Base-by-base conservation (phyloP, 106 monocot species). In the Allium sativum region DNA sequence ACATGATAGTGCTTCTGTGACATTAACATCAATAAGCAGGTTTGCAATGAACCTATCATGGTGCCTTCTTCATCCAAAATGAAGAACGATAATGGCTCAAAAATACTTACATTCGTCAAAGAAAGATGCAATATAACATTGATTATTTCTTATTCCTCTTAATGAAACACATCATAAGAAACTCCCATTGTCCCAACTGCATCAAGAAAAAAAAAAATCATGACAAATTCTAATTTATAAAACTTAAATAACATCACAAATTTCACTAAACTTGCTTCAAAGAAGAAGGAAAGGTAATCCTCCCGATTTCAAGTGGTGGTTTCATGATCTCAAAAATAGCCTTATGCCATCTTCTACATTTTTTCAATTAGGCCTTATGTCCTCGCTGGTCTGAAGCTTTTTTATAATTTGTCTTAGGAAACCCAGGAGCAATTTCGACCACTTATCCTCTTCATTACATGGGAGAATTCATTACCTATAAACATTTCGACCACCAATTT, bases 221-320 rank as follows among this genome's bases (percentile, higher is more conserved):
- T 5, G 45, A 50, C 8, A 59, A 46, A 12, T 41, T 7, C 14
- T 62, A 31, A 69, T 56, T 52, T 42, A 58, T 58, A 55, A 48
- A 52, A 22, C 19, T 50, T 8, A 58, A 59, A 21, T 18, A 42
- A 42, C 7, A 2, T 0, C 45, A 67, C 1, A 66, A 58, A 65
- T 22, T 0, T 17, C 12, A 50, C 18, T 18, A 45, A 19, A 88
- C 93, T 88, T 89, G 82, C 56, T 93, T 93, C 53, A 93, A 88
- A 16, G 84, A 85, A 31, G 73, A 77, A 41, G 85, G 88, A 65
- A 93, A 85, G 20, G 93, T 89, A 70, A 93, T 82, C 63, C 59
- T 69, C 9, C 88, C 84, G 46, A 61, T 62, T 55, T 77, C 81
- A 9, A 45, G 15, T 4, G 74, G 76, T 2, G 81, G 60, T 9